These are phyloP conservation scores for Microbotryum scabiosae DNA, from an alignment of 1,284 basidiomycete species.

Conservation along the genomic window DNA sequence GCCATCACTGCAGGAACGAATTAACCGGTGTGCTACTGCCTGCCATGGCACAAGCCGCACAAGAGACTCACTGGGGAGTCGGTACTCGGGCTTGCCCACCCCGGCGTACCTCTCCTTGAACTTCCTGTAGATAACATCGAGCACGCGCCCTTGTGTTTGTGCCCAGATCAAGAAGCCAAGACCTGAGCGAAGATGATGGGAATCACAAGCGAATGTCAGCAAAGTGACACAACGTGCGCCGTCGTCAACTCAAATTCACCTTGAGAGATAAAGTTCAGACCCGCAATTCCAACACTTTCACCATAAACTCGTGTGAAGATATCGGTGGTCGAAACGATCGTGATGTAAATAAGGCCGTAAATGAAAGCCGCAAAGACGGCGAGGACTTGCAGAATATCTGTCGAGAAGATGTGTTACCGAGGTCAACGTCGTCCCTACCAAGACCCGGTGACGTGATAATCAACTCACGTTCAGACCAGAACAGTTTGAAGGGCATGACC, in stretches of 20 bases:
- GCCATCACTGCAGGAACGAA: slow-evolving; percentile 46
- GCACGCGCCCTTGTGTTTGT: slow-evolving; percentile 51
- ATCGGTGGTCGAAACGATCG: slow-evolving; percentile 56
- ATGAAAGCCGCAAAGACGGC: slow-evolving; percentile 50
- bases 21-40: slow-evolving; percentile 4
- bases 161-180: slow-evolving; percentile 38
- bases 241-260: slow-evolving; percentile 38
- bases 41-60: slow-evolving; percentile 24
- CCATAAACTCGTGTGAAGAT: slow-evolving; percentile 51
- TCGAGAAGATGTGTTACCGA: not conserved
- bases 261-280: slow-evolving; percentile 56
- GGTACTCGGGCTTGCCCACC: slow-evolving; percentile 53
- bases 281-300: slow-evolving; percentile 48
- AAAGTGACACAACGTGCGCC: not conserved
- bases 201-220: slow-evolving; percentile 12
- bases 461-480: slow-evolving; percentile 46
- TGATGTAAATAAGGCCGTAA: slow-evolving; percentile 49
- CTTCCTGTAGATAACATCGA: slow-evolving; percentile 51
- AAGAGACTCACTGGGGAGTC: slow-evolving; percentile 41
- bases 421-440: not conserved
- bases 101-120: slow-evolving; percentile 50
- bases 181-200: not conserved
- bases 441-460: slow-evolving; percentile 38
- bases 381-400: slow-evolving; percentile 35
- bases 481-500: slow-evolving; percentile 46